Conservation (phyloP, 331 rosid species). For the Pyrus hybrid region DNA sequence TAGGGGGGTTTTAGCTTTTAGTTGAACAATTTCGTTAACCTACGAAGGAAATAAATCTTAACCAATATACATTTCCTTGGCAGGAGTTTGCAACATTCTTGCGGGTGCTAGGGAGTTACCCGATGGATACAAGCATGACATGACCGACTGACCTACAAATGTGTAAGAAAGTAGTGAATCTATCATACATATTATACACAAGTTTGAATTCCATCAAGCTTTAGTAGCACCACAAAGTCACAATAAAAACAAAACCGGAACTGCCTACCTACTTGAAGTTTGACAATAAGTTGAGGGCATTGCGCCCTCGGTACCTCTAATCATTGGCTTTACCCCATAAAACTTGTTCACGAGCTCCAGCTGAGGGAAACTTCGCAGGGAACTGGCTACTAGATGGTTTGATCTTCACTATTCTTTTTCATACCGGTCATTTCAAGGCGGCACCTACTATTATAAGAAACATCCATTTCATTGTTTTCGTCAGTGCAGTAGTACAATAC, state of each 20-base stretch:
- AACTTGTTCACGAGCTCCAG: too few species aligned
- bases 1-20: neutral
- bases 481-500: neutral
- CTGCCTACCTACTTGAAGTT: constrained; percentile 38
- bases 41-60: constrained; percentile 11
- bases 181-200: neutral
- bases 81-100: constrained; percentile 92
- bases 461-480: neutral
- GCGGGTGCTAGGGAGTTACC: constrained; percentile 97
- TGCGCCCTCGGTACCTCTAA: constrained; percentile 14
- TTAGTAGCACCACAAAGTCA: neutral
- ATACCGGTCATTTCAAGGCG: neutral
- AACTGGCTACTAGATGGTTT: neutral
- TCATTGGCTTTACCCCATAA: too few species aligned
- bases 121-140: constrained; percentile 55
- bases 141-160: constrained; percentile 20
- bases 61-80: constrained; percentile 8
- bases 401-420: neutral
- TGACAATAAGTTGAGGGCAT: constrained; percentile 38
- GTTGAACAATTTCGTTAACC: neutral
- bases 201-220: neutral
- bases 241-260: neutral
- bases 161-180: constrained; percentile 19
- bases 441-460: neutral
- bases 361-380: too few species aligned